Evolutionary conservation across 2,329 filamentous ascomycete genomes (phyloP).

Genomic region (Neoscytalidium dimidiatum): DNA sequence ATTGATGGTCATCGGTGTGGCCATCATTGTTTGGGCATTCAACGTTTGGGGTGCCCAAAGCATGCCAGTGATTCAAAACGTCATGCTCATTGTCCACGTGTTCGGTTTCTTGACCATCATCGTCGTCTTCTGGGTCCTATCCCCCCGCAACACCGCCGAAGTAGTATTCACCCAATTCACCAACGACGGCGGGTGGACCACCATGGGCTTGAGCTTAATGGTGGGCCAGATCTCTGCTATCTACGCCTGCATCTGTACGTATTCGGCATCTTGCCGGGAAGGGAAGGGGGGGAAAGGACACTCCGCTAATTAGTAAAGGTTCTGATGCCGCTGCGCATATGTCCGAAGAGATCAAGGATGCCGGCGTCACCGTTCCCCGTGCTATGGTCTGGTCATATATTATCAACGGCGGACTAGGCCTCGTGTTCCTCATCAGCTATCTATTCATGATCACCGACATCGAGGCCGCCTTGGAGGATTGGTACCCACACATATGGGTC

Average conservation of each 20-base stretch:
- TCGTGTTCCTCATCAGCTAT: conserved; percentile 24
- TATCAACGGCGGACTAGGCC: conserved; percentile 21
- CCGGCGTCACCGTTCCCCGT: conserved; percentile 18
- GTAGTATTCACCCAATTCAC: conserved; percentile 37
- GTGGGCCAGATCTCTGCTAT: conserved; percentile 44
- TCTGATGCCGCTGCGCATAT: conserved; percentile 18
- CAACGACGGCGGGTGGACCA: conserved; percentile 42
- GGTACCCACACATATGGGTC: conserved; percentile 17
- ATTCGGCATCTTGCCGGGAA: no score
- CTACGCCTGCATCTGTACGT: conserved; percentile 24
- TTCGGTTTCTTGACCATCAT: conserved; percentile 49
- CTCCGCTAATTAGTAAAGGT: neutral
- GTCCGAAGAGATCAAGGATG: conserved; percentile 23
- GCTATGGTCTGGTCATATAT: conserved; percentile 23
- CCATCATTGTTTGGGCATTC: conserved; percentile 44
- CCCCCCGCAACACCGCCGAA: conserved; percentile 32
- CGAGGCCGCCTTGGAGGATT: conserved; percentile 2
- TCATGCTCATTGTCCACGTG: conserved; percentile 43
- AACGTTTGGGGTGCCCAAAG: conserved; percentile 38
- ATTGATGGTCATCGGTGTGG: conserved; percentile 50
- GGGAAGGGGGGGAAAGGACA: no score
- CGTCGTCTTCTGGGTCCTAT: conserved; percentile 39
- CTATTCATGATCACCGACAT: conserved; percentile 24
- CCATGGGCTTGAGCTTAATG: conserved; percentile 40
- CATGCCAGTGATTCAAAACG: conserved; percentile 38